Evolutionary conservation across 148 eudicot genomes (phyloP).

Genomic region (Chenopodium berlandieri): DNA sequence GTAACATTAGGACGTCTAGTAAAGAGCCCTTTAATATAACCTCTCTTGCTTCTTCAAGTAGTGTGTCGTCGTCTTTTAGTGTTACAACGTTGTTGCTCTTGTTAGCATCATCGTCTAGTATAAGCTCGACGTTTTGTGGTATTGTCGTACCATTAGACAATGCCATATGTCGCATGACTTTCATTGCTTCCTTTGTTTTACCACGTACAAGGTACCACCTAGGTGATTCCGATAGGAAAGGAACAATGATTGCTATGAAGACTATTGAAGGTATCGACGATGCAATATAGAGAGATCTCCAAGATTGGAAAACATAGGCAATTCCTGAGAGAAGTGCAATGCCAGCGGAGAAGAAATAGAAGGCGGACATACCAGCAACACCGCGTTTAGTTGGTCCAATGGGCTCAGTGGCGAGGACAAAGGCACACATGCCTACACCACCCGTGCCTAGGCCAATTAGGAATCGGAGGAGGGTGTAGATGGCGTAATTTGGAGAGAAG

Average conservation of each 20-base stretch:
- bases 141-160: conserved; percentile 39
- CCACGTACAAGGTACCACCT: conserved; percentile 86
- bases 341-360: conserved; percentile 81
- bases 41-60: conserved; percentile 21
- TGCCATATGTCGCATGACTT: conserved; percentile 58
- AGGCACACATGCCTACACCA: conserved; percentile 80
- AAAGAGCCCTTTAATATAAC: conserved; percentile 50
- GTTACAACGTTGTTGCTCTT: not conserved
- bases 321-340: conserved; percentile 62
- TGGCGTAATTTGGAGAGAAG: conserved; percentile 46
- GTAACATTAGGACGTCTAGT: conserved; percentile 52
- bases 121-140: conserved; percentile 43
- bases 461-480: conserved; percentile 53
- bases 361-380: conserved; percentile 78
- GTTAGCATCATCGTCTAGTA: conserved; percentile 53
- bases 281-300: conserved; percentile 68
- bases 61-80: not conserved
- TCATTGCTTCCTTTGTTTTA: conserved; percentile 56
- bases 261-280: conserved; percentile 70
- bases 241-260: conserved; percentile 49
- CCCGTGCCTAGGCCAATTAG: conserved; percentile 78
- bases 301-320: conserved; percentile 59
- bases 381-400: conserved; percentile 74
- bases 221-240: conserved; percentile 83
- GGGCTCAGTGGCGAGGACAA: conserved; percentile 82